Evolutionary conservation across 2,329 filamentous ascomycete species (phyloP).

Genomic region (Colletotrichum gigasporum): DNA sequence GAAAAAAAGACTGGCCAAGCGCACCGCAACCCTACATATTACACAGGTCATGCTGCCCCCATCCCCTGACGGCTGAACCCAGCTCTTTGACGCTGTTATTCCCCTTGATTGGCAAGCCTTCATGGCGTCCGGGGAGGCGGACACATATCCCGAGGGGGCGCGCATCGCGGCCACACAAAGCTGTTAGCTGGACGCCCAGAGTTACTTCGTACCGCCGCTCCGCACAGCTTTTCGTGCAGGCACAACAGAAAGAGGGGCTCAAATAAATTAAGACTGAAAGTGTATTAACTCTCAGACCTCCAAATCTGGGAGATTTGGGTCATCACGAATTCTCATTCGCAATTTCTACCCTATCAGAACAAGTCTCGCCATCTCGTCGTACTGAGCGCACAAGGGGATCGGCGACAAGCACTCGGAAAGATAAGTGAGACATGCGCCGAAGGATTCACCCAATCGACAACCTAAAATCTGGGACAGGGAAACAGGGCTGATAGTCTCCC

Average conservation of each 20-base stretch:
- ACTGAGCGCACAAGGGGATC: background rate
- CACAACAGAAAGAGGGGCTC: background rate
- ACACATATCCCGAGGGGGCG: background rate
- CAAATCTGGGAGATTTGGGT: background rate
- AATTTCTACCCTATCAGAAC: background rate
- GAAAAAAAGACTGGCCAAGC: background rate
- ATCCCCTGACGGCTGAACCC: background rate
- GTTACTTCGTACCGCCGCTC: background rate
- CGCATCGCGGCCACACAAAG: background rate
- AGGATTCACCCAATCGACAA: constrained; percentile 7
- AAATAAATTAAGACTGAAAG: background rate
- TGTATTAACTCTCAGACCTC: background rate
- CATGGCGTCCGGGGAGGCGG: background rate
- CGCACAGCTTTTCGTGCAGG: background rate
- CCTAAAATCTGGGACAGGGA: background rate
- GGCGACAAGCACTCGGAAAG: background rate
- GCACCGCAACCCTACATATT: background rate
- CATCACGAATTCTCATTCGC: background rate
- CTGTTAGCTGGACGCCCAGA: background rate
- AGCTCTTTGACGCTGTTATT: background rate
- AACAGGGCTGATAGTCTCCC: constrained; percentile 26
- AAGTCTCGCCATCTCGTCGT: background rate
- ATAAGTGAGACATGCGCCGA: constrained; percentile 17
- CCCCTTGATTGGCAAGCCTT: background rate
- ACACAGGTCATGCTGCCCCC: background rate